Percentiles rank a stretch among this genome's conserved stretches.
Conservation (phyloP, 441 rosid genomes). For the Hura crepitans region DNA sequence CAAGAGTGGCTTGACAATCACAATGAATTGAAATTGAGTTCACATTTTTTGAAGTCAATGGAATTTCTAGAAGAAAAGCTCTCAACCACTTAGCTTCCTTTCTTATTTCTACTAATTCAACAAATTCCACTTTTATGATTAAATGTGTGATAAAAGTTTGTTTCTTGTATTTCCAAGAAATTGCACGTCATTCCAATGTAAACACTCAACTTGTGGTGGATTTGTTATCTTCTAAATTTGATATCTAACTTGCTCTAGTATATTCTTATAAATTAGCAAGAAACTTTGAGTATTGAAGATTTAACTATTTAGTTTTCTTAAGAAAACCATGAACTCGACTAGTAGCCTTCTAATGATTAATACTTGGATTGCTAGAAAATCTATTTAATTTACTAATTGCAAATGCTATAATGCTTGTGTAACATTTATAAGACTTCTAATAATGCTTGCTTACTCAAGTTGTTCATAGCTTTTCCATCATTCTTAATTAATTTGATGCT, state of each 20-base stretch:
- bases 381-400: not conserved
- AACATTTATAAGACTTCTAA: not conserved
- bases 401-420: slow-evolving; percentile 5
- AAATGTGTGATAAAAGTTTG: not conserved
- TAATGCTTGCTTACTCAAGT: slow-evolving; percentile 10
- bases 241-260: not conserved
- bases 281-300: not conserved
- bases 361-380: not conserved
- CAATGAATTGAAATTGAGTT: not conserved
- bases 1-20: not conserved
- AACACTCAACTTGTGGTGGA: not conserved
- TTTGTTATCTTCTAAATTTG: not conserved
- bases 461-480: not conserved
- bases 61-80: not conserved
- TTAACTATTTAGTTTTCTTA: not conserved
- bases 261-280: not conserved
- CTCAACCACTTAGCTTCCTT: not conserved
- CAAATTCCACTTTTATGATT: not conserved
- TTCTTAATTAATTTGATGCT: not conserved
- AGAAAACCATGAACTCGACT: not conserved
- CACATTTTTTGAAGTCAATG: not conserved
- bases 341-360: slow-evolving; percentile 6
- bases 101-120: not conserved
- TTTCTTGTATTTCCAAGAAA: not conserved
- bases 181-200: not conserved